Evolutionary conservation across 306 rosid genomes (phyloP).

Genomic region (Argentina anserina): DNA sequence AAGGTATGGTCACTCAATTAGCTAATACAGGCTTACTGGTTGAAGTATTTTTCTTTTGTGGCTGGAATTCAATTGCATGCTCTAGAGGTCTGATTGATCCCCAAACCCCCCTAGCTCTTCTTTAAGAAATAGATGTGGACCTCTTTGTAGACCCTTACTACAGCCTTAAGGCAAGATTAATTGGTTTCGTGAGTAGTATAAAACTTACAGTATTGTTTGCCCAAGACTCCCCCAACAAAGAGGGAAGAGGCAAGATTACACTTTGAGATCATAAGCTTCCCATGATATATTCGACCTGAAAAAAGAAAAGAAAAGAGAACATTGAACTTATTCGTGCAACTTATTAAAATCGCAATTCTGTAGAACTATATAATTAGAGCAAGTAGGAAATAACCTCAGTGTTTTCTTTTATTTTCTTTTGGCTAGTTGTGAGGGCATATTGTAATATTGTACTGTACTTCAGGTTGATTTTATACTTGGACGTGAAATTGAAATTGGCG

Average conservation of each 20-base stretch:
- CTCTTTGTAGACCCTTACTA: not conserved
- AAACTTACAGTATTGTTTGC: not conserved
- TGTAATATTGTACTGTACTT: slow-evolving; percentile 20
- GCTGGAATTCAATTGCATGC: not conserved
- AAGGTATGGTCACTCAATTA: slow-evolving; percentile 48
- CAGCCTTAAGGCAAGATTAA: not conserved
- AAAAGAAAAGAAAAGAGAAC: too few relatives aligned
- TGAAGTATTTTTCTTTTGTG: not conserved
- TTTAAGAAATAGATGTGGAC: not conserved
- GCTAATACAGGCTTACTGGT: not conserved
- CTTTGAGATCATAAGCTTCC: not conserved
- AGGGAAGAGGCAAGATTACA: not conserved
- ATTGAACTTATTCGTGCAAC: not conserved
- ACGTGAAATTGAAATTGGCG: slow-evolving; percentile 91
- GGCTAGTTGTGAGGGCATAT: not conserved
- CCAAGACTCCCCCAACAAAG: not conserved
- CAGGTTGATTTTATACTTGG: slow-evolving; percentile 87
- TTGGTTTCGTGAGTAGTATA: not conserved
- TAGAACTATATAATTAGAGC: not conserved
- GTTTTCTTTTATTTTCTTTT: not conserved
- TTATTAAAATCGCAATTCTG: not conserved
- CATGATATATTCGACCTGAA: not conserved
- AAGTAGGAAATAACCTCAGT: not conserved
- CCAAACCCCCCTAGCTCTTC: not conserved
- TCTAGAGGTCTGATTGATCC: not conserved